Evolutionary conservation across 2,329 filamentous ascomycete species (phyloP).

Genomic region (Helotiales sp.): DNA sequence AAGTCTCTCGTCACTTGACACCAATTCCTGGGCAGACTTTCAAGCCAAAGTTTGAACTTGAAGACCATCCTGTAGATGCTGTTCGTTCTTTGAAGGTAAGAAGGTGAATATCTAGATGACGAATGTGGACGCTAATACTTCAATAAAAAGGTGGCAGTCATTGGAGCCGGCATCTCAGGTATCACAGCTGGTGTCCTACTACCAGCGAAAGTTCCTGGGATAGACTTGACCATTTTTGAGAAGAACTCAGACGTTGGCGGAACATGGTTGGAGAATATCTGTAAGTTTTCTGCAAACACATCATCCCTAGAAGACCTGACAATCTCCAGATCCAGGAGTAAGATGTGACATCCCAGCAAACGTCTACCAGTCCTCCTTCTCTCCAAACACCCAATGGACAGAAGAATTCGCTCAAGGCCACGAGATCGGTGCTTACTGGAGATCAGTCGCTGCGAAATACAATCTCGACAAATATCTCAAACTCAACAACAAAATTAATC

Average conservation of each 20-base stretch:
- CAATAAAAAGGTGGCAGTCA: constrained; percentile 38
- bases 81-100: constrained; percentile 11
- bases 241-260: constrained; percentile 47
- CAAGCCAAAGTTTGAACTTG: constrained; percentile 35
- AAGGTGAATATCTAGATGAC: neutral
- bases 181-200: constrained; percentile 65
- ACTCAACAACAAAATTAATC: constrained; percentile 54
- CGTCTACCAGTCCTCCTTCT: constrained; percentile 69
- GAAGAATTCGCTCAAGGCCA: constrained; percentile 65
- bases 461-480: constrained; percentile 60
- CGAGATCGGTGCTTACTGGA: constrained; percentile 70
- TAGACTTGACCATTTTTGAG: constrained; percentile 49
- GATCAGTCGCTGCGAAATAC: constrained; percentile 61
- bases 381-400: constrained; percentile 67
- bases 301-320: neutral
- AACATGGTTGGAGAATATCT: constrained; percentile 51
- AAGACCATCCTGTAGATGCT: constrained; percentile 39
- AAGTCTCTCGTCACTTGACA: neutral
- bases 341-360: constrained; percentile 32
- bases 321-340: constrained; percentile 21
- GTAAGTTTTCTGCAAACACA: neutral
- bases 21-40: neutral
- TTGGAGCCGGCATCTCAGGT: constrained; percentile 65
- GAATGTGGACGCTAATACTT: neutral
- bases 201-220: constrained; percentile 64